Evolutionary conservation across 2,329 filamentous ascomycete genomes (phyloP), one percentile per base, ranked within the genome.

Genomic region (Alternaria sp.): DNA sequence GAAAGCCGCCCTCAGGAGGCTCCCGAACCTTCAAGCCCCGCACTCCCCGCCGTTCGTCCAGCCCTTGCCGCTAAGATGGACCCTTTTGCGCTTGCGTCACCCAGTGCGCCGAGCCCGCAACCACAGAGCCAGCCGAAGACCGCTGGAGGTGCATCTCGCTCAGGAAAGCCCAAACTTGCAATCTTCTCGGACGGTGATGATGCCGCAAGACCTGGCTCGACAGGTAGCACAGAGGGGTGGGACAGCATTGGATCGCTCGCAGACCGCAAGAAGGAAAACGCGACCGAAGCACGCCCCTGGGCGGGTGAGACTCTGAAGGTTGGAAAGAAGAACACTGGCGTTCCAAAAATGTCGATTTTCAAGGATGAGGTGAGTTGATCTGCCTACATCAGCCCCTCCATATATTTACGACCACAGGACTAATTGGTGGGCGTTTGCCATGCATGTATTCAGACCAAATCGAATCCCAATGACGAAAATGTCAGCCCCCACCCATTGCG

Each of bases 181-280:
- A 94, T 99, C 62, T 98, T 98, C 78, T 93, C 93, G 1, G 94
- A 98, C 71, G 84, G 86, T 0, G 88, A 90, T 60, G 74, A 86
- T 44, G 79, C 83, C 20, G 71, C 80, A 30, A 82, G 86, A 44
- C 85, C 88, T 12, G 71, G 84, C 83, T 58, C 83, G 85, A 76
- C 85, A 83, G 59, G 84, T 83, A 58, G 82, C 44, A 85, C 88
- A 2, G 91, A 89, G 76, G 94, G 93, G 3, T 98, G 95, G 94
- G 92, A 97, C 66, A 94, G 84, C 64, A 97, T 99, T 74, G 94
- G 92, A 30, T 93, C 93, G 1, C 81, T 97, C 62, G 87, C 89
- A 52, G 92, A 97, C 63, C 87, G 95, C 51, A 97, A 92, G 84
- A 99, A 98, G 85, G 95, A 99, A 79, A 99, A 99, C 74, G 84